Evolutionary conservation across 2,329 filamentous ascomycete genomes (phyloP), one percentile per base, ranked within the genome.

Genomic region (Xylaria sp.): DNA sequence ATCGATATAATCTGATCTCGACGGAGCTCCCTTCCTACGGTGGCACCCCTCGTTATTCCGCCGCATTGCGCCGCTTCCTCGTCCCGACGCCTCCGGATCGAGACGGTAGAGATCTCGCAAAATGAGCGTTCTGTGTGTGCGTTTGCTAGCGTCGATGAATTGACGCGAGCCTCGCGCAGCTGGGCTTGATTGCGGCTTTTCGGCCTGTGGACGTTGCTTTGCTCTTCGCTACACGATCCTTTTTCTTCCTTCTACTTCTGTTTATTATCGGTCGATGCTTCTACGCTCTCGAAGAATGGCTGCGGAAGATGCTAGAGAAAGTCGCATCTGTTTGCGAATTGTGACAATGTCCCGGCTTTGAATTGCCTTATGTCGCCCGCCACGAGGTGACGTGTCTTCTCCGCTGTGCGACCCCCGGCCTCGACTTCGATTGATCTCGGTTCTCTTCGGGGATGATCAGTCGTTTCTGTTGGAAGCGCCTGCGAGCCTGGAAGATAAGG

Each of bases 1-100:
- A 65, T 68, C 39, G 60, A 62, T 38, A 25, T 45, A 65, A n/a
- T 64, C 42, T 72, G 70, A 66, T 72, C 70, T 70, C 64, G 69
- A 66, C 29, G 47, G 44, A 22, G 63, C 70, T 72, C 66, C 68
- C 68, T 62, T 55, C 56, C 45, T 31, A 45, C 42, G 39, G 64
- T 22, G 54, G 66, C 68, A 65, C 63, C 66, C 68, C 68, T 66
- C 56, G 33, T 55, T 53, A 59, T 63, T 36, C 47, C 56, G 49
- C 51, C 62, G 67, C 44, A 69, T 31, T 15, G 67, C 17, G 62
- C 61, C 15, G 67, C 67, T 69, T 61, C 59, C 67, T 29, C 69
- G 67, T 68, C 49, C 42, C 60, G 69, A 60, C 65, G 59, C 70
- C 66, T 55, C 69, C 55, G 65, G 31, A 64, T 61, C 29, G 63